Base-by-base conservation (phyloP, 2,329 filamentous ascomycete genomes). In the Lizonia empirigonia region DNA sequence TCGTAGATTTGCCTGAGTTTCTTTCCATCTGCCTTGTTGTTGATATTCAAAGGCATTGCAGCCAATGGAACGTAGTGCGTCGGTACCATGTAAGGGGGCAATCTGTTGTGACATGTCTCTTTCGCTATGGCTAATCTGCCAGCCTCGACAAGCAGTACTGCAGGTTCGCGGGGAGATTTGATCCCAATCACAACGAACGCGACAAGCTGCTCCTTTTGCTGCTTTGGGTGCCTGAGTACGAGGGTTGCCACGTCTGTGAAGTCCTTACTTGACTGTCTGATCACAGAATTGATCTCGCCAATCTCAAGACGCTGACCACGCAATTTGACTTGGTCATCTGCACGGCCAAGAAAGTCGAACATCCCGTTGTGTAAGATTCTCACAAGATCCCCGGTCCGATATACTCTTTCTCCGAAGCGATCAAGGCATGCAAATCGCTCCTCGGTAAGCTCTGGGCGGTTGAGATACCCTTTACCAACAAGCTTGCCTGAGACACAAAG, bases 281-380 rank as follows among this genome's bases (percentile, higher is more conserved):
- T 90, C 7, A 88, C 84, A 39, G 92, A 86, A 61, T 96, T 94
- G 71, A 97, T 96, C 75, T 97, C 92, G 1, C 88, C 89, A 53
- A 96, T 88, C 65, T 97, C 93, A 1, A 97, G 80, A 12, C 92
- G 82, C 69, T 97, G 92, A 0, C 92, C 92, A 9, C 93, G 85
- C 3, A 97, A 80, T 70, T 97, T 97, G 56, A 96, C 87, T 72
- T 97, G 92, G 47, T 96, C 91, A 67, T 97, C 93, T 5, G 88
- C 88, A 12, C 93, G 84, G 2, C 93, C 92, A 2, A 95, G 78
- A 67, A 97, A 97, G 48, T 93, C 88, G 59, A 96, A 92, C 34
- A 87, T 90, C 1, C 85, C 86, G 68, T 97, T 88, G 44, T 91
- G 80, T 7, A 96, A 75, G 13, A 96, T 80, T 5, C 92, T 82